Evolutionary conservation across 352 stramenopile species (phyloP), one percentile per base, ranked within the genome.

Genomic region (Phytophthora cryptogea): DNA sequence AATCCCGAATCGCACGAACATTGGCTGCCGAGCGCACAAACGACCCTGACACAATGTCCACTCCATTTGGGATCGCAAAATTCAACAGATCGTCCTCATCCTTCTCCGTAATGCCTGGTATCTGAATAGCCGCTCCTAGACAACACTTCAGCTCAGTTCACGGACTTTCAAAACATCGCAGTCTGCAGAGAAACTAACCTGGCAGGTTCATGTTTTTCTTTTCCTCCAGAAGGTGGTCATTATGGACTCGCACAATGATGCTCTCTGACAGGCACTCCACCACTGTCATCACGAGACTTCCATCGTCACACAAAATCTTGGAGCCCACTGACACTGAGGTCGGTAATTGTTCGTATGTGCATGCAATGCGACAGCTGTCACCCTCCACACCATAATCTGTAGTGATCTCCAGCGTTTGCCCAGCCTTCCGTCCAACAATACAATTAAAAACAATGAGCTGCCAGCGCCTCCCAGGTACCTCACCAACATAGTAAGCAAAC

Each of bases 31-130:
- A 96, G 51, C 98, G 97, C n/a, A 99, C 97, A 76, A 99, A 99
- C 16, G 97, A 99, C 0, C 98, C 89, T 0, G 98, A 98, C 11
- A 99, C 91, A 66, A 98, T 99, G 76, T 99, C 98, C 13, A 99
- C 96, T 36, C 86, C 90, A 63, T 99, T 93, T 20, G 88, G 83
- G 28, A 99, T 89, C 42, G 96, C 97, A 77, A 99, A 99, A 47
- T 99, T 83, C 9, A 83, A 61, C 54, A 99, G 84, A 68, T 98
- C 92, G 64, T 90, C 58, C 36, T 91, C 74, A 58, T 98, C 96
- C 73, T 98, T 98, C 41, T 96, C 83, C 13, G 96, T 99, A 53
- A 99, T 94, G 11, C 90, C 95, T 0, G 95, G 91, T 30, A 99
- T 88, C 36, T 96, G 63, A 66, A 95, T 88, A 28, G 83, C 75